Evolutionary conservation across 2,329 filamentous ascomycete species (phyloP), one percentile per base, ranked within the genome.

Genomic region (Apiospora sp.): DNA sequence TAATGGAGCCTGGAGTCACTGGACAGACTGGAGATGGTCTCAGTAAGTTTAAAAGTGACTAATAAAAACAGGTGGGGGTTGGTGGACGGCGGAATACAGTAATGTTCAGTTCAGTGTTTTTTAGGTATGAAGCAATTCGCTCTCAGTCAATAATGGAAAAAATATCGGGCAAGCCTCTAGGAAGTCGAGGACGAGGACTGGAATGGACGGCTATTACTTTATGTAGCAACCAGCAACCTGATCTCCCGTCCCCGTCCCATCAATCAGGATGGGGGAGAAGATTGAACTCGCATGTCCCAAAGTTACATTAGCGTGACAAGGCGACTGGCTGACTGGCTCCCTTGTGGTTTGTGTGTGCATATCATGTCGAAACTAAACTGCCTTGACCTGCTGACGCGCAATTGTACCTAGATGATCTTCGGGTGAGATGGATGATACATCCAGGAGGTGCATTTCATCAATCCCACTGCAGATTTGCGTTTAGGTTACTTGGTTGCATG

Each of bases 21-120:
- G 54, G 54, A 61, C 54, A 61, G 54, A 41, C 58, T 64, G 58
- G 58, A 64, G 58, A 64, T 64, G 13, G 58, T 64, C 34, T 64
- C 58, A 64, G 30, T 41, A 41, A 64, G 58, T 37, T 41, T 64
- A 64, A 64, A 24, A 64, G 58, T 37, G 58, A 41, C 58, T 61
- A 64, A 64, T 64, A 64, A 64, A n/a, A 64, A 13, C 4, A 41
- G 34, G 58, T 64, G 58, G 58, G 58, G 58, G 27, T 64, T 34
- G 54, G 34, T 14, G 19, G 58, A 64, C 30, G 34, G 34, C 22
- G 58, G 58, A 64, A n/a, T 64, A 41, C 58, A 64, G 58, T 41
- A 13, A 41, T 64, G 58, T 41, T 37, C 37, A 41, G 30, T 41
- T 37, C 7, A 8, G 46, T 8, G 46, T 49, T 49, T 41, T 27